Base-by-base conservation (phyloP, 163 green algal species). In the Scenedesmus sp. region DNA sequence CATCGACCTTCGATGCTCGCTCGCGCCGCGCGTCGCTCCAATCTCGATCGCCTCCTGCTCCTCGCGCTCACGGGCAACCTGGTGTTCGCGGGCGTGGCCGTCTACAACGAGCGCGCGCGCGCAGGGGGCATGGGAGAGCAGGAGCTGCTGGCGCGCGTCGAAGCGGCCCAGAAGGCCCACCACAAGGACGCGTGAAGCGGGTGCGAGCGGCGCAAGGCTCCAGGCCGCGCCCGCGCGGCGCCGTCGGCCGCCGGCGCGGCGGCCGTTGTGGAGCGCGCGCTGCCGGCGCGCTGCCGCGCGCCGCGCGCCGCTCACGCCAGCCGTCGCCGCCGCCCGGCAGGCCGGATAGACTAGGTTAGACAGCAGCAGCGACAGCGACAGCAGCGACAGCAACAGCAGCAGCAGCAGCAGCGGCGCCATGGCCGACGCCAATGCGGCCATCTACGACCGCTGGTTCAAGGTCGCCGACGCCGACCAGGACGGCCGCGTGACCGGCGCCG, bases 381-480 rank as follows among this genome's bases (percentile, higher is more conserved):
- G 63, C 63, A 44, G 22, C 34, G 2, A n/a, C 39, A 34, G 60
- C 62, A 70, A 39, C 20, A 15, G 28, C 28, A 36, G 65, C 47
- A 63, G 48, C 33, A n/a, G n/a, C 29, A 50, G 13, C 36, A 66
- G 34, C 51, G 28, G 17, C 48, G 75, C 75, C 62, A 75, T 34
- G 47, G 74, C 74, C 2, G 69, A 75, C 33, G 74, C 74, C 5
- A 81, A 81, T 31, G 74, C 74, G 47, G 74, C 63, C 29, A 81
- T 63, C 0, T 81, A 81, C 44, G 74, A 81, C 60, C 65, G 81
- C 10, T 91, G 86, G 86, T 91, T 91, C 77, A 78, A 85, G 18
- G 31, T 81, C 36, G 87, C 87, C 20, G 87, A 91, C 51, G 47
- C 60, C 26, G 88, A 92, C 57, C 58, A 77, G 2, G 88, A 92